Conservation (phyloP, 2,329 filamentous ascomycete species). For the Aureobasidium pullulans region DNA sequence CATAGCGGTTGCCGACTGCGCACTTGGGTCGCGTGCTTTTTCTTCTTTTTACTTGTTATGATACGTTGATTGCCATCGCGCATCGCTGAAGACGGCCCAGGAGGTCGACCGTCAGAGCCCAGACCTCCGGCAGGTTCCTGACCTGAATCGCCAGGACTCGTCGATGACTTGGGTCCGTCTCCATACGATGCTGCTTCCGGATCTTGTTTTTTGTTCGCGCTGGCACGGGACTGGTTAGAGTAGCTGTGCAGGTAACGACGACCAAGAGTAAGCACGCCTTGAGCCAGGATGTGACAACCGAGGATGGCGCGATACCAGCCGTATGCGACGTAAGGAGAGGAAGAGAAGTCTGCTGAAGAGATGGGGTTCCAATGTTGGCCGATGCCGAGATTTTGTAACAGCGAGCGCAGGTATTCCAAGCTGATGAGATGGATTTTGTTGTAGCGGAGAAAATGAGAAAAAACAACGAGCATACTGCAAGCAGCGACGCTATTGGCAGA, state of each 20-base stretch:
- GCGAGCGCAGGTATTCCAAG: conserved; percentile 30
- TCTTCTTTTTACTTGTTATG: conserved; percentile 67
- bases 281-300: conserved; percentile 67
- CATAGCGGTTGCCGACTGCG: conserved; percentile 86
- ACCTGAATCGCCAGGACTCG: conserved; percentile 27
- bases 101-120: conserved; percentile 43
- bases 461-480: conserved; percentile 60
- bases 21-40: conserved; percentile 86
- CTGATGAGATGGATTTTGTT: conserved; percentile 38
- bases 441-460: conserved; percentile 46
- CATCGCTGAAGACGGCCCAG: conserved; percentile 42
- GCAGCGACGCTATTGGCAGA: conserved; percentile 65
- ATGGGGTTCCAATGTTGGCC: conserved; percentile 22
- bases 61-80: conserved; percentile 51
- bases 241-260: conserved; percentile 31
- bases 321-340: conserved; percentile 43
- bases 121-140: conserved; percentile 38
- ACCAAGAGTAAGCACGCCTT: conserved; percentile 64
- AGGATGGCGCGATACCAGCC: conserved; percentile 62
- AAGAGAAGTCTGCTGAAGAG: conserved; percentile 15
- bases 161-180: conserved; percentile 2
- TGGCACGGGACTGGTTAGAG: conserved; percentile 2
- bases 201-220: conserved; percentile 34
- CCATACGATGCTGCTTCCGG: conserved; percentile 48
- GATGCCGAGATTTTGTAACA: conserved; percentile 29